Conservation (phyloP, 2,329 filamentous ascomycete genomes). For the Diplodia scrobiculata region DNA sequence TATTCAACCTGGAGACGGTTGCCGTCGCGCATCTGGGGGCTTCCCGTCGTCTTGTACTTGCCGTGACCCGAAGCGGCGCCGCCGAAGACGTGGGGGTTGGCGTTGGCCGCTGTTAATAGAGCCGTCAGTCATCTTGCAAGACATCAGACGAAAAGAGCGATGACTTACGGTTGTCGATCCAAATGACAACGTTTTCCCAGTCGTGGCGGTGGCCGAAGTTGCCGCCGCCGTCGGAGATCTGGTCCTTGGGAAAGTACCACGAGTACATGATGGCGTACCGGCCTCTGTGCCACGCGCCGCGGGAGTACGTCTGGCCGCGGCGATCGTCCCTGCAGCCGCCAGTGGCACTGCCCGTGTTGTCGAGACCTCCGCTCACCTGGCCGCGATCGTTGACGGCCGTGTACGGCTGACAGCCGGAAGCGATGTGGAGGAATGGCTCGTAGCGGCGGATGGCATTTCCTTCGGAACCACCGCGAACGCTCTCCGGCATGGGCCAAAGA, state of each 20-base stretch:
- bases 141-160: not conserved
- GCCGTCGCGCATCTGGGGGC: conserved; percentile 32
- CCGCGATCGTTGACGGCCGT: conserved; percentile 32
- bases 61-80: conserved; percentile 47
- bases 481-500: conserved; percentile 45
- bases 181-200: conserved; percentile 46
- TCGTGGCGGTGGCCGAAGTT: conserved; percentile 48
- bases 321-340: conserved; percentile 41
- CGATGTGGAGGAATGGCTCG: conserved; percentile 35
- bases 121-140: not conserved
- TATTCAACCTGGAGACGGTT: conserved; percentile 42
- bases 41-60: conserved; percentile 40
- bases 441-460: conserved; percentile 32
- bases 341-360: conserved; percentile 37
- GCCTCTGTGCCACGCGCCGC: conserved; percentile 37
- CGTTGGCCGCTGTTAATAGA: conserved; percentile 29
- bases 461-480: conserved; percentile 47
- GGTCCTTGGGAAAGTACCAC: conserved; percentile 54
- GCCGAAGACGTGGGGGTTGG: conserved; percentile 38
- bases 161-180: conserved; percentile 35
- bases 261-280: conserved; percentile 49
- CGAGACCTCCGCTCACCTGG: conserved; percentile 43
- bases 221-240: conserved; percentile 41
- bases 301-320: conserved; percentile 47
- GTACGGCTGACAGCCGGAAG: conserved; percentile 35